Conservation (phyloP, 2,329 filamentous ascomycete genomes). For the Trichoderma aggressivum region DNA sequence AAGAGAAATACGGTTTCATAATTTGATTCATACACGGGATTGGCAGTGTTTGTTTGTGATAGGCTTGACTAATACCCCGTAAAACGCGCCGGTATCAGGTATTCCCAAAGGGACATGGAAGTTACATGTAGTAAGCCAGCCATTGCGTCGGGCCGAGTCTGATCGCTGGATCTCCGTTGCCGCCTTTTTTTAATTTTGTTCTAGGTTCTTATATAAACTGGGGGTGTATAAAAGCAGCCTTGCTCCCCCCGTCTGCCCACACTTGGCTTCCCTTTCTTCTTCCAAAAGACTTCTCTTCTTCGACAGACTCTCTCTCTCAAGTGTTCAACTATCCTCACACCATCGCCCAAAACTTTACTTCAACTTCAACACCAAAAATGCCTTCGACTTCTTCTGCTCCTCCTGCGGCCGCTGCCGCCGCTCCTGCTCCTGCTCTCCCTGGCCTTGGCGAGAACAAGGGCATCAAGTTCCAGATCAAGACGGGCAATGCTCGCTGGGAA, state of each 20-base stretch:
- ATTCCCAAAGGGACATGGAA: not conserved
- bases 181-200: not conserved
- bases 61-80: not conserved
- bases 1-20: not conserved
- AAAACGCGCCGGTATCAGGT: not conserved
- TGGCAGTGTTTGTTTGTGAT: not conserved
- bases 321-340: not conserved
- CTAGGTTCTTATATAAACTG: not conserved
- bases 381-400: conserved; percentile 21
- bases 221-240: not conserved
- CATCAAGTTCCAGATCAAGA: conserved; percentile 47
- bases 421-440: conserved; percentile 21
- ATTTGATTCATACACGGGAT: not conserved
- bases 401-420: conserved; percentile 19
- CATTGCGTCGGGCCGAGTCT: not conserved
- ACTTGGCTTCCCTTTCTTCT: not conserved
- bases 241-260: not conserved
- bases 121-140: not conserved
- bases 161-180: conserved; percentile 10
- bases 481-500: conserved; percentile 37
- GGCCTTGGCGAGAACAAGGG: conserved; percentile 37
- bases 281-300: not conserved
- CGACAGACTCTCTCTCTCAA: not conserved
- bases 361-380: conserved; percentile 18
- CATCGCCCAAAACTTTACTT: not conserved